phyloP scores from a whole-genome alignment of 768 basidiomycete genomes.

The Boletus tomentosulus region DNA sequence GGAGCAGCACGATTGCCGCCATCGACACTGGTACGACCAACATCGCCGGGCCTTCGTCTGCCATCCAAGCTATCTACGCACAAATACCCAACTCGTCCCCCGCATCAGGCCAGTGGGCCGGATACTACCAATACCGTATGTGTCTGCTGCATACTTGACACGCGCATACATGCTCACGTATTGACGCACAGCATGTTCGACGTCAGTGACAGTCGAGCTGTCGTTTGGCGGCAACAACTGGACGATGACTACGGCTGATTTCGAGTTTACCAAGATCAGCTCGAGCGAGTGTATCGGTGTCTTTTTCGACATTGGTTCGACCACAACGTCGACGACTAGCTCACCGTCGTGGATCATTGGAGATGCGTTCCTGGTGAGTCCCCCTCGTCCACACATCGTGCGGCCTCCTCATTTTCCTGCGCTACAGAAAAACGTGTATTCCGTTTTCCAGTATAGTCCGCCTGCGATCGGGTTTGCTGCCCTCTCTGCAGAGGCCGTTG shows the following conservation, averaged over 20 bases:
- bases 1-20: conserved; percentile 33
- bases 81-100: conserved; percentile 41
- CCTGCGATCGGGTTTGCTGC: conserved; percentile 49
- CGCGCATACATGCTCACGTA: background rate
- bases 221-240: conserved; percentile 46
- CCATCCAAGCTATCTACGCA: conserved; percentile 41
- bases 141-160: background rate
- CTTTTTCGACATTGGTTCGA: conserved; percentile 41
- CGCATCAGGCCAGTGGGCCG: conserved; percentile 34
- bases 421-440: conserved; percentile 51
- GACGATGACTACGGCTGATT: conserved; percentile 46
- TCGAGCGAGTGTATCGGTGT: conserved; percentile 46
- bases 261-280: conserved; percentile 38
- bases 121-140: conserved; percentile 47
- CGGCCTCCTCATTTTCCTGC: background rate
- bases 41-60: conserved; percentile 44
- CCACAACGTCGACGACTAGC: conserved; percentile 24
- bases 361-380: conserved; percentile 41
- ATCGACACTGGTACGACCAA: conserved; percentile 65
- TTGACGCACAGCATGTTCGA: conserved; percentile 29
- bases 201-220: conserved; percentile 35
- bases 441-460: conserved; percentile 49
- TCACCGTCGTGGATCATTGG: conserved; percentile 49
- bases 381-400: background rate
- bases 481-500: conserved; percentile 32